Base-by-base conservation (phyloP, 306 rosid species). In the Quercus suber region DNA sequence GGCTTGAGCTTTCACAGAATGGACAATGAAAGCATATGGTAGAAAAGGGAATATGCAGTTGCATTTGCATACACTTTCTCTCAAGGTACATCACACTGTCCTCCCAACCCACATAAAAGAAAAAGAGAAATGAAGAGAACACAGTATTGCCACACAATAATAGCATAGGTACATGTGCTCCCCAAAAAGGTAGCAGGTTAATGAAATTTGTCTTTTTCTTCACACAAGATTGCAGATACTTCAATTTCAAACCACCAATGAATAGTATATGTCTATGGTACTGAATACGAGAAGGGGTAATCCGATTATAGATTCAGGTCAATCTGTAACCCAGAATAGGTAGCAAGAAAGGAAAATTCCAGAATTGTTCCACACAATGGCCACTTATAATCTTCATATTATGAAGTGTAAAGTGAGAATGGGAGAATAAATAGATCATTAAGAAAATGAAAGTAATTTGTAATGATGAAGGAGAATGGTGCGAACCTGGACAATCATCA, bases 401-500 rank as follows among this genome's bases (percentile, higher is more conserved):
- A 30, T 31, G 15, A 67, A 33, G 13, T 67, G 72, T 3, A 21
- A 67, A 60, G 67, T 21, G 67, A 23, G 30, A 25, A 60, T 23
- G 7, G 25, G 67, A 25, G 67, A 60, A 3, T 11, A 3, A 3
- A 49, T 49, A 43, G 12, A 78, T 15, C 55, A 53, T 7, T 45
- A 58, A 55, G 14, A 58, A 74, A 64, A 61, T 49, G n/a, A 23
- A 79, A 14, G 21, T 5, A 5, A 71, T n/a, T 80, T 6, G 17
- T 19, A 80, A 61, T 12, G 43, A 57, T 65, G 49, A 72, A 68
- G 31, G 68, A 69, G 71, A 55, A 35, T 31, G 35, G 69, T 28
- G 65, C 89, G 67, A 86, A 94, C 97, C 98, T 94, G 98, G 98
- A 84, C 98, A 92, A 82, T 94, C 97, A 27, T 91, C 75, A 2